A percentile compares a stretch with the other conserved stretches of the same genome.
Evolutionary conservation across 2,329 filamentous ascomycete genomes (phyloP).

Genomic region (Aureobasidium sp.): DNA sequence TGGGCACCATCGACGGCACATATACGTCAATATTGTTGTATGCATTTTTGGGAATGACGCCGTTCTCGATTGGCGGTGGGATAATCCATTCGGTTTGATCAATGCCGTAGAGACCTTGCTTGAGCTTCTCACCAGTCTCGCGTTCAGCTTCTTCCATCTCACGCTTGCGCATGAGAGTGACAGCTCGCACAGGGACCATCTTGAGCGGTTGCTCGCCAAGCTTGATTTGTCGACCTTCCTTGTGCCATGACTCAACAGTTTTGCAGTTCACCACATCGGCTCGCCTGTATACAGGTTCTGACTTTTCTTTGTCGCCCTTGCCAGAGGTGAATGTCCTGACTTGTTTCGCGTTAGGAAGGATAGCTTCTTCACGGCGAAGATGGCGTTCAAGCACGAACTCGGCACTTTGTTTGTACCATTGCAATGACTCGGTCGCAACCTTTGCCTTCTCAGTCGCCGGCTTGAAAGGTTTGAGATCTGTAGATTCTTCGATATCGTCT

Average conservation of each 20-base stretch:
- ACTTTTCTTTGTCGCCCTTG: conserved; percentile 63
- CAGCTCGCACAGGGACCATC: conserved; percentile 79
- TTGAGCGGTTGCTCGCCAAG: conserved; percentile 70
- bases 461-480: conserved; percentile 64
- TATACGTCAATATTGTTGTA: conserved; percentile 98
- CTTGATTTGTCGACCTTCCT: conserved; percentile 75
- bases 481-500: conserved; percentile 71
- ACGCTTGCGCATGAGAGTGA: conserved; percentile 76
- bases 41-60: conserved; percentile 83
- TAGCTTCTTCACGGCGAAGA: conserved; percentile 82
- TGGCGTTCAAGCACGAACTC: conserved; percentile 83
- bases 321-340: conserved; percentile 67
- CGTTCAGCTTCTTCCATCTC: conserved; percentile 83
- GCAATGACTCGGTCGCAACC: conserved; percentile 52
- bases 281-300: conserved; percentile 73
- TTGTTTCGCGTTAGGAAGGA: conserved; percentile 58
- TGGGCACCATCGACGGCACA: conserved; percentile 84
- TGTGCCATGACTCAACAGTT: conserved; percentile 94
- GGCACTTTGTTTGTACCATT: conserved; percentile 78
- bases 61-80: conserved; percentile 73
- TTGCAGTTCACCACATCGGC: conserved; percentile 78
- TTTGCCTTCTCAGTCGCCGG: conserved; percentile 47
- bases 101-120: conserved; percentile 75
- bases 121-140: conserved; percentile 69
- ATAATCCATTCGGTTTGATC: conserved; percentile 96